These are phyloP conservation scores for Curvularia eragrostidis DNA, from an alignment of 2,329 filamentous ascomycete genomes.

Conservation along the genomic window DNA sequence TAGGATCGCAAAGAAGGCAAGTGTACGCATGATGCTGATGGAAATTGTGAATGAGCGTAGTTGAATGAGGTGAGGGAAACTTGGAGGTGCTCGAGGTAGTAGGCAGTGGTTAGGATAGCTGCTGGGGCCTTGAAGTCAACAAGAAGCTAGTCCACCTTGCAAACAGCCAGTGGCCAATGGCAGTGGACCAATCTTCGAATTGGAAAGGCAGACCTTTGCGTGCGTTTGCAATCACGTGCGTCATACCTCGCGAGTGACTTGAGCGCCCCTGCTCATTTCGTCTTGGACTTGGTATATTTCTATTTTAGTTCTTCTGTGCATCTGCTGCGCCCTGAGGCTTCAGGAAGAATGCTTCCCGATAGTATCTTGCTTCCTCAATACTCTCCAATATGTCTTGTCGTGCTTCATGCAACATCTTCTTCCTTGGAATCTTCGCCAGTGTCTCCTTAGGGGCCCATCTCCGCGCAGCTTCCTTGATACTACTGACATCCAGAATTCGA, in stretches of 20 bases:
- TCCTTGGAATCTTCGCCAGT: constrained; percentile 69
- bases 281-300: neutral
- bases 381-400: constrained; percentile 92
- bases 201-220: constrained; percentile 10
- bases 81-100: neutral
- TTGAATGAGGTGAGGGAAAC: constrained; percentile 6
- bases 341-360: constrained; percentile 72
- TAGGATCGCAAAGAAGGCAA: constrained; percentile 17
- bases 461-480: constrained; percentile 86
- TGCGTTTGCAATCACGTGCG: constrained; percentile 19
- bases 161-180: constrained; percentile 24
- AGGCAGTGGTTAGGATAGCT: constrained; percentile 12
- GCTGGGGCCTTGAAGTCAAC: constrained; percentile 1
- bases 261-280: neutral
- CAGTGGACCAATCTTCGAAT: neutral
- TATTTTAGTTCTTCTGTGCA: constrained; percentile 2
- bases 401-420: constrained; percentile 81
- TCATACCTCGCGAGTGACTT: neutral
- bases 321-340: constrained; percentile 11
- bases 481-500: constrained; percentile 88
- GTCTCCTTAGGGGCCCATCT: constrained; percentile 76
- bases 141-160: constrained; percentile 9
- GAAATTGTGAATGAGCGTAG: constrained; percentile 5
- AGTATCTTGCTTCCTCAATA: constrained; percentile 88
- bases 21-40: constrained; percentile 8